Evolutionary conservation across 2,329 filamentous ascomycete species (phyloP).

Genomic region (Penicillium brasilianum): DNA sequence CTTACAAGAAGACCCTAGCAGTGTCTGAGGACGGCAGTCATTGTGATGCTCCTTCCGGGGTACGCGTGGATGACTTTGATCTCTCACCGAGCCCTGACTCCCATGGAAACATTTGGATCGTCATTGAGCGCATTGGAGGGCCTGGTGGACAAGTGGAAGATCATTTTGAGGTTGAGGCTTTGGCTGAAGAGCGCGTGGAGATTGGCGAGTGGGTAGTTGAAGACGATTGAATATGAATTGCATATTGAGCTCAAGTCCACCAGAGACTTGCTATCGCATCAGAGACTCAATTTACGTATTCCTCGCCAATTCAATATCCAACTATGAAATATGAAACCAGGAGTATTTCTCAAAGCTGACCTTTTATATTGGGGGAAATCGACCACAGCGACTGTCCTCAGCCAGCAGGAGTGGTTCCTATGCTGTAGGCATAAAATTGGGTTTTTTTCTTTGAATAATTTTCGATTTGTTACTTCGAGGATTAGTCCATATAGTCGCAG

Average conservation of each 20-base stretch:
- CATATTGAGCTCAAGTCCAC: not conserved
- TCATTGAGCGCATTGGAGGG: conserved; percentile 78
- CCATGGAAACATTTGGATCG: conserved; percentile 72
- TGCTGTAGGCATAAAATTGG: too few relatives aligned
- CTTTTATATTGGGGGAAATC: not conserved
- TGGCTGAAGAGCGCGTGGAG: conserved; percentile 50
- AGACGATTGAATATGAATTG: conserved; percentile 30
- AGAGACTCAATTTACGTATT: too few relatives aligned
- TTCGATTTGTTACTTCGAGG: too few relatives aligned
- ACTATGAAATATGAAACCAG: not conserved
- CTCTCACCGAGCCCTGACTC: conserved; percentile 66
- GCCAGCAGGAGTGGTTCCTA: not conserved
- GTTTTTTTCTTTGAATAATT: too few relatives aligned
- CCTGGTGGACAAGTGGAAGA: conserved; percentile 57
- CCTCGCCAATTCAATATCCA: too few relatives aligned
- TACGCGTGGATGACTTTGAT: conserved; percentile 76
- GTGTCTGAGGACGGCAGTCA: conserved; percentile 76
- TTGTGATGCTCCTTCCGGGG: conserved; percentile 67
- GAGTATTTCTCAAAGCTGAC: not conserved
- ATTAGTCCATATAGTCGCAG: not conserved
- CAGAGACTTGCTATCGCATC: too few relatives aligned
- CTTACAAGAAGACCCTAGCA: conserved; percentile 68
- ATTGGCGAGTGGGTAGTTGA: conserved; percentile 50
- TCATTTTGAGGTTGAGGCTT: conserved; percentile 49
- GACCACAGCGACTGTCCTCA: too few relatives aligned